Evolutionary conservation across 768 basidiomycete species (phyloP).

Genomic region (Tricholoma matsutake): DNA sequence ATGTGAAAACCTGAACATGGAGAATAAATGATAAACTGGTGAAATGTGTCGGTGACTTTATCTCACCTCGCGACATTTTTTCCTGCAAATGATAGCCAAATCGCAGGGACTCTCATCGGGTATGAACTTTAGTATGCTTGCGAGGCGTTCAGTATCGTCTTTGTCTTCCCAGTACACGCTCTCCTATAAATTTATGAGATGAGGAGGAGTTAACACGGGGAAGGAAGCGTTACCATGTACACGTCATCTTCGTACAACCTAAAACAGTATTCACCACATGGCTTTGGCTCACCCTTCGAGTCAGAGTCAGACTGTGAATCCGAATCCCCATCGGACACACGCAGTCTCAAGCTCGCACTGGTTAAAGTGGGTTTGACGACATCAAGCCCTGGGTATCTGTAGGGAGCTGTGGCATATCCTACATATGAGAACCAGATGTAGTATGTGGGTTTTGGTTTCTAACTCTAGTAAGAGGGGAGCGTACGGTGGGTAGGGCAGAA

Average conservation of each 20-base stretch:
- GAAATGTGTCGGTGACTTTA: conserved; percentile 15
- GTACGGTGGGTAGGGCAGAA: conserved; percentile 38
- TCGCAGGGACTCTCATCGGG: conserved; percentile 50
- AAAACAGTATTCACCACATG: conserved; percentile 23
- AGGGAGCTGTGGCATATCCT: background rate
- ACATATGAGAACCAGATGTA: background rate
- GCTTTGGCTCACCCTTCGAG: background rate
- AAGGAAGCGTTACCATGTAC: conserved; percentile 6
- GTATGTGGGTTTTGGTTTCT: background rate
- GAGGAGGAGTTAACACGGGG: background rate
- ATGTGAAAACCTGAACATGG: conserved; percentile 19
- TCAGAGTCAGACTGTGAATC: background rate
- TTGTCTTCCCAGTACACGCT: conserved; percentile 23
- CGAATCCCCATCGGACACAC: background rate
- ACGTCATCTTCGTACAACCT: conserved; percentile 4
- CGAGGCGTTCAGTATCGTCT: conserved; percentile 24
- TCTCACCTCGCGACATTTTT: conserved; percentile 45
- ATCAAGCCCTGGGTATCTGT: conserved; percentile 4
- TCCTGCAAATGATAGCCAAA: conserved; percentile 44
- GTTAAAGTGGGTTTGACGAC: conserved; percentile 12
- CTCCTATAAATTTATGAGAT: conserved; percentile 10
- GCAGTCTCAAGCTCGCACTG: conserved; percentile 4
- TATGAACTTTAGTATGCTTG: conserved; percentile 36
- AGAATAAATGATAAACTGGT: background rate
- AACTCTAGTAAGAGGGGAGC: background rate